Evolutionary conservation across 2,329 filamentous ascomycete species (phyloP), one percentile per base, ranked within the genome.

Genomic region (Aspergillus ochraceoroseus): DNA sequence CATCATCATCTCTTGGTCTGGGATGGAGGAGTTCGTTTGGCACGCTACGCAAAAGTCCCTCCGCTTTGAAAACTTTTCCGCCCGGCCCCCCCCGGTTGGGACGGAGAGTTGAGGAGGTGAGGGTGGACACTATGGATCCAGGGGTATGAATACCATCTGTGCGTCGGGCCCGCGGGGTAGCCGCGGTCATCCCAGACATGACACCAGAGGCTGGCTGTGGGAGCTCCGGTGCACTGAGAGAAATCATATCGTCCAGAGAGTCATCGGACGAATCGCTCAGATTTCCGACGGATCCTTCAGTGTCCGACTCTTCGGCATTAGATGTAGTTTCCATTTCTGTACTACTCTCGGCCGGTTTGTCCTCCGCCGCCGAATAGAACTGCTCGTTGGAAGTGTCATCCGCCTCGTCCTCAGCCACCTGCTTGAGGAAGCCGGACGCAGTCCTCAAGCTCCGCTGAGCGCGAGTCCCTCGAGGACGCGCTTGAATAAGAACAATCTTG

Each of bases 171-270:
- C 87, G 80, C 2, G 89, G 89, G 0, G 88, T 94, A 7, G 86
- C 87, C 1, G 84, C 79, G 27, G 85, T 84, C 57, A 88, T 76
- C 0, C 85, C 85, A 14, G 87, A 92, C 52, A 90, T 74, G 12
- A 85, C 81, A 33, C 87, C 90, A 1, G 84, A 83, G 40, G 80
- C 80, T 17, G 85, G 80, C n/a, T 87, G 77, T 1, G 85, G 81
- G 11, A 95, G 68, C 18, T 82, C 77, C 1, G 90, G 90, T 1
- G 84, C 82, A 50, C 84, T 82, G 20, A 96, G 73, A 3, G 88
- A 94, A 37, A 96, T 95, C 76, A 95, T 86, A 46, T 95, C 88
- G 50, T 95, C 89, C 70, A 87, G 77, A 0, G 87, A 92, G 59
- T 95, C 90, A 61, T 95, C 89, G 0, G 90, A 95, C 11, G 90